Evolutionary conservation across 1,284 basidiomycete species (phyloP).

Genomic region (Marasmius sp.): DNA sequence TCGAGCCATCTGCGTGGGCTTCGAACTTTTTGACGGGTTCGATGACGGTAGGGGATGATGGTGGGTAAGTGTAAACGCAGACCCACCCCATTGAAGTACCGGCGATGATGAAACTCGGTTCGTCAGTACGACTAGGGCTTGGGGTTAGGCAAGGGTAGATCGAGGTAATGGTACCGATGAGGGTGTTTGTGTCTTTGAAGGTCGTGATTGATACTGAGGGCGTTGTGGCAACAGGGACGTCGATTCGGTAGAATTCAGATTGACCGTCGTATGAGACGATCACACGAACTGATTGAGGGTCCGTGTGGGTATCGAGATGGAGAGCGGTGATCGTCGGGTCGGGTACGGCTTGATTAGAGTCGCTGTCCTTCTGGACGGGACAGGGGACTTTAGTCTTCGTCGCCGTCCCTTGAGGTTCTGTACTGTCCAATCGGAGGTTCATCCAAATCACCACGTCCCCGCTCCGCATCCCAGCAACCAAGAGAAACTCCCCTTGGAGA

Average conservation of each 20-base stretch:
- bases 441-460: slow-evolving; percentile 60
- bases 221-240: slow-evolving; percentile 5
- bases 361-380: slow-evolving; percentile 10
- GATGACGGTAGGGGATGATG: slow-evolving; percentile 15
- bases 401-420: not conserved
- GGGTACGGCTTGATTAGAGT: not conserved
- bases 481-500: slow-evolving; percentile 15
- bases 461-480: slow-evolving; percentile 50
- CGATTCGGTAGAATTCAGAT: slow-evolving; percentile 7
- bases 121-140: slow-evolving; percentile 36
- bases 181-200: slow-evolving; percentile 34
- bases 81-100: slow-evolving; percentile 63
- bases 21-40: slow-evolving; percentile 49
- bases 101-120: slow-evolving; percentile 50
- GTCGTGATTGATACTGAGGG: slow-evolving; percentile 25
- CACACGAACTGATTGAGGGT: not conserved
- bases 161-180: slow-evolving; percentile 54
- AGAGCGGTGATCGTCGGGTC: slow-evolving; percentile 11
- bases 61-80: slow-evolving; percentile 42
- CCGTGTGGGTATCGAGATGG: slow-evolving; percentile 21
- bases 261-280: slow-evolving; percentile 10
- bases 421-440: slow-evolving; percentile 28
- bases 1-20: slow-evolving; percentile 55
- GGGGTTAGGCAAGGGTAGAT: slow-evolving; percentile 47
- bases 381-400: slow-evolving; percentile 24